Conservation (phyloP, 495 filamentous ascomycete species). For the Penicillium paradoxum region DNA sequence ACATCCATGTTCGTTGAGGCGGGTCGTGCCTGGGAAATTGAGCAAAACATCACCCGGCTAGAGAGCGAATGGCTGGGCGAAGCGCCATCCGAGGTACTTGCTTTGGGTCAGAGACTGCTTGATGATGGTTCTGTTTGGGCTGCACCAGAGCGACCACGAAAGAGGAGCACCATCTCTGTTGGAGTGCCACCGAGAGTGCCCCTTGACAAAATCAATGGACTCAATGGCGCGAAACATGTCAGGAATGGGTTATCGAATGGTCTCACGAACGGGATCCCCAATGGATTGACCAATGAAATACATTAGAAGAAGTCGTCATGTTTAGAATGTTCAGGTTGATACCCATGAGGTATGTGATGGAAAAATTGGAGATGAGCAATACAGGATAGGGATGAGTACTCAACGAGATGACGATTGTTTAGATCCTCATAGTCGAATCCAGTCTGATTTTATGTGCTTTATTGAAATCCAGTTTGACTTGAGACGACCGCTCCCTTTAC, state of each 20-base stretch:
- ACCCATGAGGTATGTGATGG: background rate
- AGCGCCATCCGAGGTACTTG: conserved; percentile 31
- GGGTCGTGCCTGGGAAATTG: conserved; percentile 46
- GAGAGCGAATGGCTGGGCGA: conserved; percentile 44
- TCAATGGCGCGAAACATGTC: conserved; percentile 6
- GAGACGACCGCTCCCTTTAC: background rate
- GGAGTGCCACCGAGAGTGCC: conserved; percentile 23
- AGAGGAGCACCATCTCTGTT: conserved; percentile 19
- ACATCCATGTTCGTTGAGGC: conserved; percentile 45
- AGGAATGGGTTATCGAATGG: conserved; percentile 10
- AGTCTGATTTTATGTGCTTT: background rate
- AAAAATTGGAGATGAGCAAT: background rate
- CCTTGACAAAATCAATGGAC: conserved; percentile 13
- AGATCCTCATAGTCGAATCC: too few species aligned
- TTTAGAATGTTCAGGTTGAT: background rate
- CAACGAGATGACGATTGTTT: background rate
- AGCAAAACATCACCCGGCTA: conserved; percentile 39
- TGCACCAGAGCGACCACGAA: conserved; percentile 10
- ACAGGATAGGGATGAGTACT: background rate
- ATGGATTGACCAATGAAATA: conserved; percentile 10
- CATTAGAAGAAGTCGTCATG: background rate
- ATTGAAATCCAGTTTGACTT: background rate
- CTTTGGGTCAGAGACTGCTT: conserved; percentile 35
- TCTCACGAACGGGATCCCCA: background rate
- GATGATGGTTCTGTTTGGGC: conserved; percentile 29